These are phyloP conservation scores for Pythium plurisporium DNA, from an alignment of 352 stramenopile species.

Conservation along the genomic window DNA sequence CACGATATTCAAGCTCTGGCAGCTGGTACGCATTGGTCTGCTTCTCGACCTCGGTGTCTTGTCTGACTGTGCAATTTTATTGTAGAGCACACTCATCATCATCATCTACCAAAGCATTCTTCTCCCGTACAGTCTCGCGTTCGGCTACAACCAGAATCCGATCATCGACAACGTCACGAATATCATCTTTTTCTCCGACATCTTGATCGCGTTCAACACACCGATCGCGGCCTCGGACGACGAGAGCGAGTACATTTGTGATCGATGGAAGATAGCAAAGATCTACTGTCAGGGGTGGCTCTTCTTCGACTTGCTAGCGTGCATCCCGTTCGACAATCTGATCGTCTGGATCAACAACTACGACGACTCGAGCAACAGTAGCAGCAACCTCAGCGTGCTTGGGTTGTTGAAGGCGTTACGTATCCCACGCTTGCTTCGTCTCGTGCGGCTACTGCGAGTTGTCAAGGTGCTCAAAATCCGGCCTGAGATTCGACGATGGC, in stretches of 20 bases:
- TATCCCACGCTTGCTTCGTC: constrained; percentile 57
- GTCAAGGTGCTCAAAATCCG: constrained; percentile 73
- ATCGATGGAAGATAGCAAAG: constrained; percentile 47
- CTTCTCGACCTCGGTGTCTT: not conserved
- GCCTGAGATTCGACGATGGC: constrained; percentile 67
- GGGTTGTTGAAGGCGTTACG: constrained; percentile 67
- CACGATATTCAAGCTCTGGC: constrained; percentile 67
- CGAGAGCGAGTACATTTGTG: constrained; percentile 55
- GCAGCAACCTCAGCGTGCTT: constrained; percentile 53
- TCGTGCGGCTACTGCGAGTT: constrained; percentile 61
- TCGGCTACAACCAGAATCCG: constrained; percentile 45
- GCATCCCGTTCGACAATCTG: constrained; percentile 66
- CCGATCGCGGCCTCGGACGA: constrained; percentile 38
- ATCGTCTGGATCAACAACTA: constrained; percentile 45
- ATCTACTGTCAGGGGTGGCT: constrained; percentile 66
- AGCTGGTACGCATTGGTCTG: constrained; percentile 40
- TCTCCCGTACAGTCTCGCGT: constrained; percentile 61
- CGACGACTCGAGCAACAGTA: constrained; percentile 16
- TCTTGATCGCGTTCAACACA: constrained; percentile 74
- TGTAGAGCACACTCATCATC: constrained; percentile 54
- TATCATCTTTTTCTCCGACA: constrained; percentile 63
- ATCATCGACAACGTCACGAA: constrained; percentile 56
- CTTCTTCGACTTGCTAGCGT: constrained; percentile 75
- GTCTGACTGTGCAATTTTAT: not conserved
- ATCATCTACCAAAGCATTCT: constrained; percentile 81